phyloP scores from a whole-genome alignment of 805 yeast genomes.

The Teunomyces tritomae region DNA sequence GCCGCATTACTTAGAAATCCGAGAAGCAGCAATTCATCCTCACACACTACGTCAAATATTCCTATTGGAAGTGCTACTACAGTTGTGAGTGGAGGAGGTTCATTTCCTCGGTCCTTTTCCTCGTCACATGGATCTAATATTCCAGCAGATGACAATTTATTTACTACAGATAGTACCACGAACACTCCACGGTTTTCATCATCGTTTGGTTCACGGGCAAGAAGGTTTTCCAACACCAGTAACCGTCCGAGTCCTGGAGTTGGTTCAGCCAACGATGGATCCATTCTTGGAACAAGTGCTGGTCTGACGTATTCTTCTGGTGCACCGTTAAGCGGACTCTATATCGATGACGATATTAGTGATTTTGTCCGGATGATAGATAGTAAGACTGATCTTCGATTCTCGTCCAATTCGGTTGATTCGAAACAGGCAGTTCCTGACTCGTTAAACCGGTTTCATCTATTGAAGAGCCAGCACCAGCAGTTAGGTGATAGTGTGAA shows the following conservation, averaged over 20 bases:
- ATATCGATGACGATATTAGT: conserved; percentile 57
- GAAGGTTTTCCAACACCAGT: conserved; percentile 45
- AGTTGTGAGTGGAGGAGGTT: conserved; percentile 7
- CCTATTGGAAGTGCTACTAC: conserved; percentile 17
- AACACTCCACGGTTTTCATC: conserved; percentile 64
- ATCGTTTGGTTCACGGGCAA: conserved; percentile 65
- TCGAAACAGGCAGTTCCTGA: conserved; percentile 24
- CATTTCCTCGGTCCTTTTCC: conserved; percentile 37
- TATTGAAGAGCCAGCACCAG: conserved; percentile 51
- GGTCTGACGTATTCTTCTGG: conserved; percentile 34
- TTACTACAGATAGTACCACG: conserved; percentile 20
- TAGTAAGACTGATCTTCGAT: conserved; percentile 52
- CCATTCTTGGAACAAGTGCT: conserved; percentile 31
- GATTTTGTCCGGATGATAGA: conserved; percentile 74
- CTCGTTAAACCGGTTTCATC: conserved; percentile 51
- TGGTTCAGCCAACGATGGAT: conserved; percentile 13
- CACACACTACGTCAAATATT: conserved; percentile 26
- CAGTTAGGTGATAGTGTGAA: conserved; percentile 54
- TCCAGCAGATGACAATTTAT: conserved; percentile 26
- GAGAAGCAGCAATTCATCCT: conserved; percentile 42
- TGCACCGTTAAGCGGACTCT: conserved; percentile 41
- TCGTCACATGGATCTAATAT: conserved; percentile 39
- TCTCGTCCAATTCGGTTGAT: conserved; percentile 15
- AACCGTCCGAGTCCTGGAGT: conserved; percentile 22
- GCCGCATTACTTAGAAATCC: conserved; percentile 53